phyloP scores from a whole-genome alignment of 768 basidiomycete genomes.

The Boletales sp. region DNA sequence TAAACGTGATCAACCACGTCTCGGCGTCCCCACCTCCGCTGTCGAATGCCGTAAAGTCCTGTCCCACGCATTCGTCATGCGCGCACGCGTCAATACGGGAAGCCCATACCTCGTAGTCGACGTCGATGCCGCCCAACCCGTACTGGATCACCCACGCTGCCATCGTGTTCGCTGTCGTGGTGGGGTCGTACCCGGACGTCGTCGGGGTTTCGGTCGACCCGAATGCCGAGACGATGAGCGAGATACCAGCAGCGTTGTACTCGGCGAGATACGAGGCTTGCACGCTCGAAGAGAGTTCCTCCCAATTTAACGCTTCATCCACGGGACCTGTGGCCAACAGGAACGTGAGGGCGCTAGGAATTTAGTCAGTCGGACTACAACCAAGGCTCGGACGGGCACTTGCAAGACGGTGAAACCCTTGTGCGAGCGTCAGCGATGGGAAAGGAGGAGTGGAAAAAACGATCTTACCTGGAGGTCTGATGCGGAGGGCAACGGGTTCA shows the following conservation, averaged over 20 bases:
- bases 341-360: constrained; percentile 39
- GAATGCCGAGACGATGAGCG: constrained; percentile 54
- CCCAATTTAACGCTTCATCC: constrained; percentile 47
- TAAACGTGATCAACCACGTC: constrained; percentile 33
- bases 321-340: constrained; percentile 36
- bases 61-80: not conserved
- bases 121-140: constrained; percentile 46
- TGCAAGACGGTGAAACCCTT: constrained; percentile 36
- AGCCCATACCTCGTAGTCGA: constrained; percentile 47
- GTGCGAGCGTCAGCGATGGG: not conserved
- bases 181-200: constrained; percentile 37
- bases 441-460: not conserved
- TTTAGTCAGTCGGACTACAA: not conserved
- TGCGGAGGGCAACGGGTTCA: constrained; percentile 41
- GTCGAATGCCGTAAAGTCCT: constrained; percentile 35
- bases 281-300: constrained; percentile 32
- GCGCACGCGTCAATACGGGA: no score
- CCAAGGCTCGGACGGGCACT: not conserved
- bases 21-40: constrained; percentile 37
- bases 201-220: constrained; percentile 44
- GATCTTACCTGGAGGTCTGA: constrained; percentile 40
- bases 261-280: constrained; percentile 41
- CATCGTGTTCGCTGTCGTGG: constrained; percentile 39
- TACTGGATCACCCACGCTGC: constrained; percentile 47
- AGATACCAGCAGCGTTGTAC: constrained; percentile 53